Conservation (phyloP, 1,284 basidiomycete genomes). For the Agroathelia rolfsii region DNA sequence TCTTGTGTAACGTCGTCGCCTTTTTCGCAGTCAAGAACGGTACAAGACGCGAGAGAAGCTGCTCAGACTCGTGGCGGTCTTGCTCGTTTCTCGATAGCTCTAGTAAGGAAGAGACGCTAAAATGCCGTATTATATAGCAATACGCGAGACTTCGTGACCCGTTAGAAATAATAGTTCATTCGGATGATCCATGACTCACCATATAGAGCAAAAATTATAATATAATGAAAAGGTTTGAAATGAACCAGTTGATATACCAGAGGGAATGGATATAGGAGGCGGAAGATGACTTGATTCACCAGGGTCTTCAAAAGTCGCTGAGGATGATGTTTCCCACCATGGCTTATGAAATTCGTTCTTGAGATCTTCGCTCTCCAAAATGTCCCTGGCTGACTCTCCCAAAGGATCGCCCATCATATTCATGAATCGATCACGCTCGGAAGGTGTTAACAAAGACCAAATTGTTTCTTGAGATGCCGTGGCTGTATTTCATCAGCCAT, state of each 20-base stretch:
- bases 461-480: slow-evolving; percentile 45
- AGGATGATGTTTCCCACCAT: slow-evolving; percentile 47
- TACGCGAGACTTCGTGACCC: slow-evolving; percentile 46
- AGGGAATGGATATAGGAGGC: slow-evolving; percentile 22
- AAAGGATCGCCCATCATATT: slow-evolving; percentile 46
- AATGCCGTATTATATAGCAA: slow-evolving; percentile 47
- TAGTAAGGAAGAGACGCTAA: slow-evolving; percentile 48
- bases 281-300: slow-evolving; percentile 6
- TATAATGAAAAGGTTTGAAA: too few relatives aligned
- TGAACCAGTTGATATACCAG: too few relatives aligned
- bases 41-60: slow-evolving; percentile 37
- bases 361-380: slow-evolving; percentile 51
- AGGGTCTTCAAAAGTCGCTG: slow-evolving; percentile 9
- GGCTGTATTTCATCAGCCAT: slow-evolving; percentile 26
- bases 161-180: slow-evolving; percentile 3
- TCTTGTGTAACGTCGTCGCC: slow-evolving; percentile 38
- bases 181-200: slow-evolving; percentile 32
- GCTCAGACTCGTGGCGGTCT: slow-evolving; percentile 35
- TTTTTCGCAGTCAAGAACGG: slow-evolving; percentile 54
- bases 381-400: slow-evolving; percentile 43
- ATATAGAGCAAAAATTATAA: slow-evolving; percentile 57
- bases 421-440: slow-evolving; percentile 51
- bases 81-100: slow-evolving; percentile 25
- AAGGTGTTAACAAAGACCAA: slow-evolving; percentile 50
- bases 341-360: slow-evolving; percentile 36